Percentiles rank a stretch among this genome's conserved stretches.
These are phyloP conservation scores for Boletus subcaerulescens DNA, from an alignment of 768 basidiomycete genomes.

Conservation along the genomic window DNA sequence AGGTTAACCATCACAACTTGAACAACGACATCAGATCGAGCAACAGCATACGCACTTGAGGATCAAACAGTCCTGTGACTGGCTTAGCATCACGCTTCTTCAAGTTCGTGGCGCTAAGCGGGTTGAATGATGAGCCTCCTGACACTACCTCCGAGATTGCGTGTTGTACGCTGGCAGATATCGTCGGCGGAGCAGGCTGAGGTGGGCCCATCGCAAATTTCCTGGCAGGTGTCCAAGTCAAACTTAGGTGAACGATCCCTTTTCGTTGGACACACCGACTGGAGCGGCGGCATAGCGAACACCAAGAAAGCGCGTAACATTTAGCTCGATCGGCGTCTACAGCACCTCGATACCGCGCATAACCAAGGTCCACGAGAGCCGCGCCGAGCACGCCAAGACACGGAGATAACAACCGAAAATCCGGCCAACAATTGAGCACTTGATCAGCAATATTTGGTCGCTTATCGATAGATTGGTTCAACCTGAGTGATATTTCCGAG, in stretches of 20 bases:
- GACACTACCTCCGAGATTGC: slow-evolving; percentile 19
- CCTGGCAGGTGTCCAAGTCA: slow-evolving; percentile 6
- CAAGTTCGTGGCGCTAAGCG: neutral
- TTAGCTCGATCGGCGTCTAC: slow-evolving; percentile 10
- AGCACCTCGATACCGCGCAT: slow-evolving; percentile 25
- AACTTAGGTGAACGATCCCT: neutral
- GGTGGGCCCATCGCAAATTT: slow-evolving; percentile 30
- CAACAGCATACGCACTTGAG: slow-evolving; percentile 20
- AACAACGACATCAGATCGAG: neutral
- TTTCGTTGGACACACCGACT: slow-evolving; percentile 9
- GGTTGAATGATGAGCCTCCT: slow-evolving; percentile 32
- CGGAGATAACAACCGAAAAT: neutral
- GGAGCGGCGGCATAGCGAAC: slow-evolving; percentile 27
- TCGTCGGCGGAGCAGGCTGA: slow-evolving; percentile 19
- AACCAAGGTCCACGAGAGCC: slow-evolving; percentile 23
- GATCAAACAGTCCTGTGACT: slow-evolving; percentile 33
- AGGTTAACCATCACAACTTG: neutral
- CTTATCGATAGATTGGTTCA: no score
- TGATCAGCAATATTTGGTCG: no score
- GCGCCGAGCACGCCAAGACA: slow-evolving; percentile 1
- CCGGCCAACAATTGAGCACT: neutral
- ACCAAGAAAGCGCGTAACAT: slow-evolving; percentile 24
- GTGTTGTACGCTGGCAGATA: slow-evolving; percentile 21
- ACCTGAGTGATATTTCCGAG: no score
- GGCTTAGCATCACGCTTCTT: slow-evolving; percentile 7